Evolutionary conservation across 805 yeast genomes (phyloP).

Genomic region (Komagataella kurtzmanii): DNA sequence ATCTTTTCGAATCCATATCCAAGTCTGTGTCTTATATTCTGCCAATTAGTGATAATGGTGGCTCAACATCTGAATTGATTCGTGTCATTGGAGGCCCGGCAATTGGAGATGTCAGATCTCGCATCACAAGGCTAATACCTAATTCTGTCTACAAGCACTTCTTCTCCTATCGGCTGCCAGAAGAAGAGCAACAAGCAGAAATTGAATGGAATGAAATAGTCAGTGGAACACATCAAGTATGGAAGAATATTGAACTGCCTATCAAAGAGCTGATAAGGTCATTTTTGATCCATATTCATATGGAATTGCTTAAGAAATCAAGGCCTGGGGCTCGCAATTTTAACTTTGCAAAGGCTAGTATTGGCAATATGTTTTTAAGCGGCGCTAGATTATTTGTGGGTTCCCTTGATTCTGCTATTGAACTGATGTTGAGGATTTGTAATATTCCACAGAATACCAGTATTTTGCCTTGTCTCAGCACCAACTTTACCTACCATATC

Average conservation of each 20-base stretch:
- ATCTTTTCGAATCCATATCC: constrained; percentile 34
- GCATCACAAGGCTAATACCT: constrained; percentile 65
- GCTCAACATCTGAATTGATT: constrained; percentile 81
- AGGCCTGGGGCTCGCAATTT: constrained; percentile 45
- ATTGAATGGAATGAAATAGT: constrained; percentile 67
- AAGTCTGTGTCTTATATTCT: constrained; percentile 47
- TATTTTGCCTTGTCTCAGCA: constrained; percentile 72
- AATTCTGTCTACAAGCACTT: constrained; percentile 25
- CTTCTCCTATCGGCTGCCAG: constrained; percentile 37
- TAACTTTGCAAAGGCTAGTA: constrained; percentile 62
- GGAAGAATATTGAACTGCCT: constrained; percentile 48
- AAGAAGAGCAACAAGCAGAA: constrained; percentile 37
- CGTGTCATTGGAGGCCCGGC: constrained; percentile 91
- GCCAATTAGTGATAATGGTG: constrained; percentile 90
- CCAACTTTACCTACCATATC: constrained; percentile 78
- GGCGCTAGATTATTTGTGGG: constrained; percentile 78
- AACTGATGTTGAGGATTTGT: constrained; percentile 52
- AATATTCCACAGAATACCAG: constrained; percentile 36
- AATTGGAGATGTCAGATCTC: constrained; percentile 79
- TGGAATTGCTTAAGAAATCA: constrained; percentile 58
- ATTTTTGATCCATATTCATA: constrained; percentile 67
- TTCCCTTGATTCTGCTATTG: constrained; percentile 74
- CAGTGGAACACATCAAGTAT: constrained; percentile 62
- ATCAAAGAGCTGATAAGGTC: constrained; percentile 63
- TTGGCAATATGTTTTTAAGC: constrained; percentile 75